phyloP scores from a whole-genome alignment of 768 basidiomycete species.

The Amyloporia xantha region DNA sequence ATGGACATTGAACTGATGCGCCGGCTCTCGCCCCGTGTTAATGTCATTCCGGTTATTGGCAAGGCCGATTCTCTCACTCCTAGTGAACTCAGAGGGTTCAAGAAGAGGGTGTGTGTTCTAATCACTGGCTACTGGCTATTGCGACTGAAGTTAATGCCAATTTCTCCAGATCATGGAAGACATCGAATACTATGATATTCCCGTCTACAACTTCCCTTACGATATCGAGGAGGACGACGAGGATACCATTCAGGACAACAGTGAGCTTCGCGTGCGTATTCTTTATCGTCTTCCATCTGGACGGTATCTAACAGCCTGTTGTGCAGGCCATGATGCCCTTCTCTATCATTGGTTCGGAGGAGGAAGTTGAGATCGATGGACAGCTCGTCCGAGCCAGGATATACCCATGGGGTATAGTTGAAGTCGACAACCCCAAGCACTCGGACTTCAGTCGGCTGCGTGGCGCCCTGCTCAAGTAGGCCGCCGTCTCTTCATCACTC shows the following conservation, averaged over 20 bases:
- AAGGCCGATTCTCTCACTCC: constrained; percentile 96
- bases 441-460: constrained; percentile 96
- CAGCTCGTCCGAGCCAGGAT: constrained; percentile 87
- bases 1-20: constrained; percentile 99
- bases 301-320: constrained; percentile 7
- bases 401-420: constrained; percentile 98
- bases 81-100: constrained; percentile 89
- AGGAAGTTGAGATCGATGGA: constrained; percentile 91
- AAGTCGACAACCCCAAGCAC: constrained; percentile 99
- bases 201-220: constrained; percentile 99
- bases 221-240: constrained; percentile 99
- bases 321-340: constrained; percentile 85
- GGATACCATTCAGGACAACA: constrained; percentile 96
- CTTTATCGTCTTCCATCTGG: background rate
- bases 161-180: constrained; percentile 90
- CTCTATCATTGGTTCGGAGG: constrained; percentile 95
- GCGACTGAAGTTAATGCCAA: background rate
- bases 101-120: constrained; percentile 64
- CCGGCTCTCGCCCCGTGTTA: constrained; percentile 93
- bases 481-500: constrained; percentile 7
- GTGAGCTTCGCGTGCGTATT: constrained; percentile 76
- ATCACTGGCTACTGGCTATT: background rate
- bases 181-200: constrained; percentile 96
- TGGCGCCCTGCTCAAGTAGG: constrained; percentile 84
- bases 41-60: constrained; percentile 96